Conservation (phyloP, 306 rosid genomes). For the Hippophae tibetana region DNA sequence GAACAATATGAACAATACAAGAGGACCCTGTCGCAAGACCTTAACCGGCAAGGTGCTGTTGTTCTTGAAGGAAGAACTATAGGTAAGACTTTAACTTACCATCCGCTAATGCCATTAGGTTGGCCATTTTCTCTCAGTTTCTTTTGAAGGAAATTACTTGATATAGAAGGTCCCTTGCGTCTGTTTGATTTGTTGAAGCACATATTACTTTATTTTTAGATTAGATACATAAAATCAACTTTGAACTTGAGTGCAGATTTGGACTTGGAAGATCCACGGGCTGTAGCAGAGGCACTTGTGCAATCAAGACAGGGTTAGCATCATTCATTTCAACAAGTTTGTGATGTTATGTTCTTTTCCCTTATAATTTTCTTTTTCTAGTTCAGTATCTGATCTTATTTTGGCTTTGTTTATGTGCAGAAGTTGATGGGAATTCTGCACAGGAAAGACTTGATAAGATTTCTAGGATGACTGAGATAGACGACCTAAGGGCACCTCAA, state of each 20-base stretch:
- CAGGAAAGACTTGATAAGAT: slow-evolving; percentile 58
- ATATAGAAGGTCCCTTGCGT: background rate
- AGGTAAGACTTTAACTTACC: slow-evolving; percentile 32
- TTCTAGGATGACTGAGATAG: slow-evolving; percentile 69
- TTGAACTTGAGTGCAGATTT: slow-evolving; percentile 54
- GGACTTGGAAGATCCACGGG: slow-evolving; percentile 63
- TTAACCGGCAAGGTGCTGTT: slow-evolving; percentile 93
- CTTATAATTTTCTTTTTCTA: background rate
- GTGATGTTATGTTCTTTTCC: slow-evolving; percentile 6
- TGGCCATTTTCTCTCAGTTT: too few species aligned
- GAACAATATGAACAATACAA: slow-evolving; percentile 50
- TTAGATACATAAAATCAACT: slow-evolving; percentile 22
- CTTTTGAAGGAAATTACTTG: background rate
- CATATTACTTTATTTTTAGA: background rate
- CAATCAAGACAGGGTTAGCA: slow-evolving; percentile 59
- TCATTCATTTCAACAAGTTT: slow-evolving; percentile 12
- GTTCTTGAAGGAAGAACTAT: slow-evolving; percentile 90
- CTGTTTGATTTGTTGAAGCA: background rate
- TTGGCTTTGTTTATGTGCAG: slow-evolving; percentile 28
- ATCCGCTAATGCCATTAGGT: too few species aligned
- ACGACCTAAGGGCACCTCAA: slow-evolving; percentile 70
- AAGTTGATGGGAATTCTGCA: slow-evolving; percentile 39
- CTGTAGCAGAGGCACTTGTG: slow-evolving; percentile 64
- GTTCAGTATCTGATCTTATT: slow-evolving; percentile 17
- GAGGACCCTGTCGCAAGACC: slow-evolving; percentile 88